Evolutionary conservation across 1,284 basidiomycete genomes (phyloP).

Genomic region (Grifola frondosa): DNA sequence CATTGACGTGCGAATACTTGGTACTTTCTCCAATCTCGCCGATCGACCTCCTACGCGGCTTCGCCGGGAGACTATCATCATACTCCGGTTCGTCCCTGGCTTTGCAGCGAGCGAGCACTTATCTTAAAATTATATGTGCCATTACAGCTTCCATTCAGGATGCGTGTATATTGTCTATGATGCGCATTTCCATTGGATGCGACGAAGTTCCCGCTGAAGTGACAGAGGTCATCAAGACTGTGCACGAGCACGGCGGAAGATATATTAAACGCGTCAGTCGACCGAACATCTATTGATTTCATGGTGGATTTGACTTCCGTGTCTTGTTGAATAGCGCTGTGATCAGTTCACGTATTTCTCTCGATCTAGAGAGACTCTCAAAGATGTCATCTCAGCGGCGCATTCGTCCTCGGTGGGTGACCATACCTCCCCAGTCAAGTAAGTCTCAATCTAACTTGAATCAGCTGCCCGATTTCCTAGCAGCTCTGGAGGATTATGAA

Average conservation of each 20-base stretch:
- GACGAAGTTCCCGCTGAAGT: constrained; percentile 50
- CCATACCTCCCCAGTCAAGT: neutral
- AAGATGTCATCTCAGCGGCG: constrained; percentile 44
- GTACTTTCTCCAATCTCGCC: constrained; percentile 51
- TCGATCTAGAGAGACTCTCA: constrained; percentile 42
- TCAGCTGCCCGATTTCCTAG: constrained; percentile 70
- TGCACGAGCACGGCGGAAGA: constrained; percentile 44
- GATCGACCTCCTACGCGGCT: constrained; percentile 46
- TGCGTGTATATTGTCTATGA: constrained; percentile 64
- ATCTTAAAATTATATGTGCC: neutral
- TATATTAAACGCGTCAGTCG: constrained; percentile 53
- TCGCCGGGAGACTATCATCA: constrained; percentile 44
- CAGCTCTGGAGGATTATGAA: constrained; percentile 44
- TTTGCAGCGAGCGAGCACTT: neutral
- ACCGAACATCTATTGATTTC: too few species aligned
- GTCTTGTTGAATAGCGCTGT: constrained; percentile 54
- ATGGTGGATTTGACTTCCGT: constrained; percentile 5
- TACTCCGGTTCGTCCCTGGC: constrained; percentile 45
- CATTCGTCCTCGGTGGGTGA: constrained; percentile 51
- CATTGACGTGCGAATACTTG: constrained; percentile 62
- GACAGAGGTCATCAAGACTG: constrained; percentile 38
- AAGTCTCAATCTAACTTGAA: neutral
- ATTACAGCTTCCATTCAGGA: constrained; percentile 65
- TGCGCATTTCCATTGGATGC: constrained; percentile 59
- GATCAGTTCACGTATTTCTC: constrained; percentile 57